Base-by-base conservation (phyloP, 805 yeast genomes). In the Candida vartiovaarae region DNA sequence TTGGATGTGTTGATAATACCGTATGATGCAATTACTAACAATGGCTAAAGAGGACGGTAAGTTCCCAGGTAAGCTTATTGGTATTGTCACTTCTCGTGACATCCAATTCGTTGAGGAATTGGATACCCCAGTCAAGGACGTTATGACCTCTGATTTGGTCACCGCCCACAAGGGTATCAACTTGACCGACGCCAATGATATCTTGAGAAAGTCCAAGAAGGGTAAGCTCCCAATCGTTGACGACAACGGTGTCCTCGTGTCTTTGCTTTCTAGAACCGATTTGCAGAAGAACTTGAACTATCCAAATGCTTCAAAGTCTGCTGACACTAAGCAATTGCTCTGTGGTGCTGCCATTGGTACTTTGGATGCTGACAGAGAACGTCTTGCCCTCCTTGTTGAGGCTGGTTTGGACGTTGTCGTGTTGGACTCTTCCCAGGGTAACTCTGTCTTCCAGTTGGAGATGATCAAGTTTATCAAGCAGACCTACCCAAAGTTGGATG, bases 291-390 rank as follows among this genome's bases (percentile, higher is more conserved):
- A 93, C 72, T 83, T 84, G 72, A 76, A 78, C 64, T 93, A 76
- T 75, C 99, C 99, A 58, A 74, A 81, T 53, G 99, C 99, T 44
- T 89, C 97, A 53, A 93, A 93, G 73, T 85, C 96, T 32, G 82
- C 82, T 60, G 74, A 81, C 56, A 86, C 98, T 42, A 93, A 93
- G 76, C 99, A 93, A 75, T 78, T 93, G 64, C 76, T 93, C 61
- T 88, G 96, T 78, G 99, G 98, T 77, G 99, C 99, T 58, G 95
- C 99, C 52, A 80, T 93, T 63, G 99, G 99, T 69, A 93, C 99
- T 52, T 73, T 95, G 50, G 84, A 78, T 36, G 83, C 86, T 58
- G 99, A 93, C 71, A 85, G 77, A 63, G 83, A 75, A 60, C 88
- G 99, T 73, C 77, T 93, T 59, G 65, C 65, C 47, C 76, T 82